phyloP scores from a whole-genome alignment of 2,329 filamentous ascomycete species.

The Arthrinium puccinioides region DNA sequence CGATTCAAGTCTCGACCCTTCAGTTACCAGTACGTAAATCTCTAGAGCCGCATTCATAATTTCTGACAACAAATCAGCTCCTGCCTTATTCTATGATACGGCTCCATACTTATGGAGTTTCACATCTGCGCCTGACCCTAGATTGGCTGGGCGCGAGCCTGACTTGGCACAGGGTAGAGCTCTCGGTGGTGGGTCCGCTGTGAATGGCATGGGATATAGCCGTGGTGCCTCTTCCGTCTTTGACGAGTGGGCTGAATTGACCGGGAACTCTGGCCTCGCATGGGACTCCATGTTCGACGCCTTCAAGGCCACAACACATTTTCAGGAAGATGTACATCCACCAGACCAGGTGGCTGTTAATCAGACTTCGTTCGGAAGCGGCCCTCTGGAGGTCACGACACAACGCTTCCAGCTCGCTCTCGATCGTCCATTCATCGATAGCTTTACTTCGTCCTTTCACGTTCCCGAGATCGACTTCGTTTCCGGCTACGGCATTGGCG shows the following conservation, averaged over 20 bases:
- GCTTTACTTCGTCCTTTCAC: background rate
- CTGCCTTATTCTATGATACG: no score
- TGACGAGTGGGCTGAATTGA: conserved; percentile 8
- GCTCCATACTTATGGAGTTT: background rate
- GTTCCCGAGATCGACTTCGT: conserved; percentile 7
- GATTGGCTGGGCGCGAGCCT: background rate
- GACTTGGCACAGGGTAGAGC: conserved; percentile 3
- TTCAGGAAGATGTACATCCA: background rate
- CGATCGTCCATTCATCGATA: background rate
- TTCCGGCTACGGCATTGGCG: conserved; percentile 11
- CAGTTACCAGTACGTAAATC: conserved; percentile 1
- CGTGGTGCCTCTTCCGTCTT: conserved; percentile 7
- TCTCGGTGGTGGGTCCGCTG: conserved; percentile 20
- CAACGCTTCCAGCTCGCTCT: background rate
- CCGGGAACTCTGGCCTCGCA: conserved; percentile 1
- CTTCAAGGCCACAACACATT: background rate
- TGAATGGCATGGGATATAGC: conserved; percentile 22
- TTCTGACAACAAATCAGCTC: no score
- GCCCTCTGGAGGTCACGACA: background rate
- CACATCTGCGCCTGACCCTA: background rate
- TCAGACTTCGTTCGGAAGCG: background rate
- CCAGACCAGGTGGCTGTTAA: background rate
- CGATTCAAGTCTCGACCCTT: background rate
- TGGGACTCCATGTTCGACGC: conserved; percentile 1
- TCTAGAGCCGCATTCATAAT: no score